Percentiles rank a stretch among this genome's conserved stretches.
Evolutionary conservation across 2,329 filamentous ascomycete species (phyloP).

Genomic region (Didymellaceae sp.): DNA sequence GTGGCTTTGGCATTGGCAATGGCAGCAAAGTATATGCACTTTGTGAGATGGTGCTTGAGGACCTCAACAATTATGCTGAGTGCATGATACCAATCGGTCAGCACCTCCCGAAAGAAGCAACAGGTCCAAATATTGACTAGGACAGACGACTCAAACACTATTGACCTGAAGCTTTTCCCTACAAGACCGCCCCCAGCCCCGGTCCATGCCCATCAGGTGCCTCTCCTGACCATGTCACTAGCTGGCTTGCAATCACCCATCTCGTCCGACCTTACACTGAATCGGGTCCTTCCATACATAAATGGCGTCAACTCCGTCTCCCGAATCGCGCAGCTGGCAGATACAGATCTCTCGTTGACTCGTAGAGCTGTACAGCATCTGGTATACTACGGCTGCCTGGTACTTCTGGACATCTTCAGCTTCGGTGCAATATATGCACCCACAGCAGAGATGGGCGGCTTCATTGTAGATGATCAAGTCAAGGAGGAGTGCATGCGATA

Average conservation of each 20-base stretch:
- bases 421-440: conserved; percentile 91
- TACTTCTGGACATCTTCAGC: conserved; percentile 93
- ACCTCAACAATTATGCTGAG: conserved; percentile 95
- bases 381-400: conserved; percentile 88
- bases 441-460: conserved; percentile 77
- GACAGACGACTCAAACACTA: conserved; percentile 86
- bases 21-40: conserved; percentile 67
- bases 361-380: conserved; percentile 87
- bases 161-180: conserved; percentile 96
- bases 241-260: conserved; percentile 52
- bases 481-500: conserved; percentile 89
- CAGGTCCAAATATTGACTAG: not conserved
- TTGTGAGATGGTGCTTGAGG: conserved; percentile 88
- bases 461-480: conserved; percentile 75
- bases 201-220: conserved; percentile 89
- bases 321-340: conserved; percentile 82
- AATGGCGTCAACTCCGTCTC: conserved; percentile 91
- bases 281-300: conserved; percentile 81
- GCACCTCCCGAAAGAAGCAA: not conserved
- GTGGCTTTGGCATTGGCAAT: conserved; percentile 36
- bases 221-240: conserved; percentile 68
- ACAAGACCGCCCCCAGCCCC: conserved; percentile 77
- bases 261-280: conserved; percentile 76
- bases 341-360: conserved; percentile 85
- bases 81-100: conserved; percentile 97